A percentile compares a stretch with the other conserved stretches of the same genome.
phyloP scores from a whole-genome alignment of 306 rosid genomes.

The Hippophae rhamnoides region DNA sequence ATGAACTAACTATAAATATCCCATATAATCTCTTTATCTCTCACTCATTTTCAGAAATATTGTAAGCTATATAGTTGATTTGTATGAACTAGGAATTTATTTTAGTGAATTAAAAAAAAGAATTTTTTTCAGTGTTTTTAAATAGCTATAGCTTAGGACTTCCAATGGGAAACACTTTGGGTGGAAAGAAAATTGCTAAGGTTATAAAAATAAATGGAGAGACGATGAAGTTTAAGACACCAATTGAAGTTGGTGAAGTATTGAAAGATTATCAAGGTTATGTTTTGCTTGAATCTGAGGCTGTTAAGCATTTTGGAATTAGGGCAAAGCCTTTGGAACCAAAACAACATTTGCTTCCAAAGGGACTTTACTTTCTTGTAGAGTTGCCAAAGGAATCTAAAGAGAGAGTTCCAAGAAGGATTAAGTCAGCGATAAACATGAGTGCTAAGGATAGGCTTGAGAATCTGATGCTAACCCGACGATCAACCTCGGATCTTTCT shows the following conservation, averaged over 20 bases:
- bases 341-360: slow-evolving; percentile 36
- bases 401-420: slow-evolving; percentile 47
- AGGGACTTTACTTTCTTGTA: slow-evolving; percentile 67
- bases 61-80: neutral
- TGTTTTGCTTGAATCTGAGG: slow-evolving; percentile 65
- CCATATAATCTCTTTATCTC: slow-evolving; percentile 23
- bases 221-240: slow-evolving; percentile 56
- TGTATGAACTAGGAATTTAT: neutral
- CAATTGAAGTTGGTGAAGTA: slow-evolving; percentile 43
- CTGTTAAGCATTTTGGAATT: slow-evolving; percentile 69
- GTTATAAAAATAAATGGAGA: slow-evolving; percentile 82
- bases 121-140: neutral
- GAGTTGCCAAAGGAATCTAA: slow-evolving; percentile 37
- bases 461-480: slow-evolving; percentile 54
- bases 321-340: slow-evolving; percentile 59
- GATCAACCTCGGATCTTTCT: slow-evolving; percentile 67
- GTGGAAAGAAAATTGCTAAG: slow-evolving; percentile 56
- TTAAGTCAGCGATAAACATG: slow-evolving; percentile 74
- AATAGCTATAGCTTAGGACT: neutral
- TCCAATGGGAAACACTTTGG: slow-evolving; percentile 71
- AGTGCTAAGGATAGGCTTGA: slow-evolving; percentile 80
- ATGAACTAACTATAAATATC: slow-evolving; percentile 4
- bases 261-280: slow-evolving; percentile 54
- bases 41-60: slow-evolving; percentile 14
- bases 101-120: neutral